Conservation (phyloP, 331 rosid species). For the Erythrophleum ivorense region DNA sequence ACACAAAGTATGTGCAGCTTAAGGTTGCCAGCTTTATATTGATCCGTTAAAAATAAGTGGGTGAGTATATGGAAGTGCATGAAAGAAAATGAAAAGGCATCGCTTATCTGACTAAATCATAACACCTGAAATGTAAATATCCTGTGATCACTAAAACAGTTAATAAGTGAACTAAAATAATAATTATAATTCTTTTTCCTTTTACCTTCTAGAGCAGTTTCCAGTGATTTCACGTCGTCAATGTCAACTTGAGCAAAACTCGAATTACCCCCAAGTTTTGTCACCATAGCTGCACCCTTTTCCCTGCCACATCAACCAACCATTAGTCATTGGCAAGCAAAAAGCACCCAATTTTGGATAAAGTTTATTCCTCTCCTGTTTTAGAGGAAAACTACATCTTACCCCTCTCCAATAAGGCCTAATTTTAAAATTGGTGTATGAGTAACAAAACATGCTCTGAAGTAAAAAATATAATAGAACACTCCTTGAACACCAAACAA, state of each 20-base stretch:
- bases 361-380: not conserved
- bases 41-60: not conserved
- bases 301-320: slow-evolving; percentile 54
- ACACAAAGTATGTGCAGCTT: not conserved
- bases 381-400: not conserved
- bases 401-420: not conserved
- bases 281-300: slow-evolving; percentile 70
- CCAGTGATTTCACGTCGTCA: slow-evolving; percentile 58
- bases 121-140: not conserved
- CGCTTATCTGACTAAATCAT: not conserved
- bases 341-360: not conserved
- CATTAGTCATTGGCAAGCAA: not conserved
- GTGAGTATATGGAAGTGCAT: not conserved
- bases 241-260: slow-evolving; percentile 68
- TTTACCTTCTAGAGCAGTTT: slow-evolving; percentile 65
- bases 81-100: not conserved
- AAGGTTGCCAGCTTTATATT: not conserved
- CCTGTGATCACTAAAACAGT: not conserved
- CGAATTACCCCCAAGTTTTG: slow-evolving; percentile 66
- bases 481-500: not conserved
- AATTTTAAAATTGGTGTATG: not conserved
- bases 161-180: not conserved
- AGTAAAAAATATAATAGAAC: not conserved
- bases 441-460: not conserved
- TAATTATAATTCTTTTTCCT: not conserved